phyloP scores from a whole-genome alignment of 2,329 filamentous ascomycete genomes.

The Nigrospora sphaerica region DNA sequence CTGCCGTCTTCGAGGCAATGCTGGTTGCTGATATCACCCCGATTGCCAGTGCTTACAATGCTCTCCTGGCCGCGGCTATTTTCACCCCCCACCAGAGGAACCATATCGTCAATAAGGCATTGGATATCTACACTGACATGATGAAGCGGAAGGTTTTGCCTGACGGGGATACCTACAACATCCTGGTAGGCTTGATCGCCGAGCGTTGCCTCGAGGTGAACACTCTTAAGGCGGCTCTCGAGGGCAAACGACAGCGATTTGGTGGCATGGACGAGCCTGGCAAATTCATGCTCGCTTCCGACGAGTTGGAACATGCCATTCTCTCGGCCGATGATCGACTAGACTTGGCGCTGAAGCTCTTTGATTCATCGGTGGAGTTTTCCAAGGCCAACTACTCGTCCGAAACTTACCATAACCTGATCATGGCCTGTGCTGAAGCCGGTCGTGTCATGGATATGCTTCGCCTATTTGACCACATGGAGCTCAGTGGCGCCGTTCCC shows the following conservation, averaged over 20 bases:
- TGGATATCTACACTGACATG: slow-evolving; percentile 97
- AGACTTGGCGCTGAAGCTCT: slow-evolving; percentile 76
- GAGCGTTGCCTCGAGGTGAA: slow-evolving; percentile 74
- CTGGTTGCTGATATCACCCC: slow-evolving; percentile 76
- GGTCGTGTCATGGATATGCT: slow-evolving; percentile 85
- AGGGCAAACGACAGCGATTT: slow-evolving; percentile 74
- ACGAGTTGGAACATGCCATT: slow-evolving; percentile 80
- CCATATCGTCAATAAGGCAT: slow-evolving; percentile 80
- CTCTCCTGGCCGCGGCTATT: slow-evolving; percentile 77
- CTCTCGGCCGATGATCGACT: slow-evolving; percentile 82
- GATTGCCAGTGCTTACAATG: slow-evolving; percentile 83
- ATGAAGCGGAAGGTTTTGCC: slow-evolving; percentile 75
- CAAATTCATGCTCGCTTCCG: slow-evolving; percentile 72
- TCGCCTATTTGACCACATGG: slow-evolving; percentile 86
- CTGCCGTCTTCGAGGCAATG: slow-evolving; percentile 84
- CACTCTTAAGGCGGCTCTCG: slow-evolving; percentile 63
- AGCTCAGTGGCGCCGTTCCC: slow-evolving; percentile 64
- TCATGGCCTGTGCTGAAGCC: slow-evolving; percentile 78
- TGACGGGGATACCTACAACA: slow-evolving; percentile 80
- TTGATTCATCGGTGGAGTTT: slow-evolving; percentile 64
- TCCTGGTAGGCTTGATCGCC: slow-evolving; percentile 76
- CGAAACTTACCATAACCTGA: slow-evolving; percentile 77
- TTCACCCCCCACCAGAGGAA: slow-evolving; percentile 71
- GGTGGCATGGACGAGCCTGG: slow-evolving; percentile 64
- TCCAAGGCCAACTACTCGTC: slow-evolving; percentile 63